Percentiles rank a stretch among this genome's conserved stretches.
These are phyloP conservation scores for Dioszegia crocea DNA, from an alignment of 768 basidiomycete species.

Conservation along the genomic window DNA sequence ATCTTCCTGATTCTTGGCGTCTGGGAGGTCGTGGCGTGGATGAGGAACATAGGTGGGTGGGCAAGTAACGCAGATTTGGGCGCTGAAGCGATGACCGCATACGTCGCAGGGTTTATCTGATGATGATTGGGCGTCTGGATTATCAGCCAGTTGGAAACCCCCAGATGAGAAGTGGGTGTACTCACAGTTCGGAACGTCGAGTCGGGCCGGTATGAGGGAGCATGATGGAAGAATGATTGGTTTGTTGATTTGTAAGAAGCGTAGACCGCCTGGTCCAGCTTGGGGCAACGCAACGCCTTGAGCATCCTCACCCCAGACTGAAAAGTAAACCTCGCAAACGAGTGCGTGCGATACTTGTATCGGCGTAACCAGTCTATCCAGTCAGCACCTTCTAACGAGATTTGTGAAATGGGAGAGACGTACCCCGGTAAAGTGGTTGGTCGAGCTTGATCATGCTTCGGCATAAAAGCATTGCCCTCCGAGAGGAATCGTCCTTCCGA, in stretches of 20 bases:
- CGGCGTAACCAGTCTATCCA: slow-evolving; percentile 6
- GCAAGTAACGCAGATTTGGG: slow-evolving; percentile 3
- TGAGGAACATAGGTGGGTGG: slow-evolving; percentile 5
- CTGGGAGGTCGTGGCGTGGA: background rate
- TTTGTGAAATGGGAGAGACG: background rate
- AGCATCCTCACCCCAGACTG: slow-evolving; percentile 30
- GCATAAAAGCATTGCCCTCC: slow-evolving; percentile 23
- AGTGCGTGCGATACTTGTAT: slow-evolving; percentile 20
- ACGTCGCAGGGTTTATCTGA: background rate
- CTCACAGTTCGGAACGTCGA: slow-evolving; percentile 1
- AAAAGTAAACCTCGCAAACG: slow-evolving; percentile 34
- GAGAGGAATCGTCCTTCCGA: slow-evolving; percentile 18
- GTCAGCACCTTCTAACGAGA: background rate
- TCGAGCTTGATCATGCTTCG: slow-evolving; percentile 29
- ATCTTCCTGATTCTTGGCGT: background rate
- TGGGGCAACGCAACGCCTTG: slow-evolving; percentile 10
- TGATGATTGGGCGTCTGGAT: background rate
- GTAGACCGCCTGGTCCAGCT: slow-evolving; percentile 23
- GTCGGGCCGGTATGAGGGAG: background rate
- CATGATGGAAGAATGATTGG: slow-evolving; percentile 28
- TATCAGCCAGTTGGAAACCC: background rate
- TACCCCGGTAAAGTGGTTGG: slow-evolving; percentile 40
- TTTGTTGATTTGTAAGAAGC: slow-evolving; percentile 22
- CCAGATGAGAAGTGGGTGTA: background rate
- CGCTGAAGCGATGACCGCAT: slow-evolving; percentile 1